A percentile compares a stretch with the other conserved stretches of the same genome.
phyloP scores from a whole-genome alignment of 2,329 filamentous ascomycete species.

The Pseudocercospora fuligena region DNA sequence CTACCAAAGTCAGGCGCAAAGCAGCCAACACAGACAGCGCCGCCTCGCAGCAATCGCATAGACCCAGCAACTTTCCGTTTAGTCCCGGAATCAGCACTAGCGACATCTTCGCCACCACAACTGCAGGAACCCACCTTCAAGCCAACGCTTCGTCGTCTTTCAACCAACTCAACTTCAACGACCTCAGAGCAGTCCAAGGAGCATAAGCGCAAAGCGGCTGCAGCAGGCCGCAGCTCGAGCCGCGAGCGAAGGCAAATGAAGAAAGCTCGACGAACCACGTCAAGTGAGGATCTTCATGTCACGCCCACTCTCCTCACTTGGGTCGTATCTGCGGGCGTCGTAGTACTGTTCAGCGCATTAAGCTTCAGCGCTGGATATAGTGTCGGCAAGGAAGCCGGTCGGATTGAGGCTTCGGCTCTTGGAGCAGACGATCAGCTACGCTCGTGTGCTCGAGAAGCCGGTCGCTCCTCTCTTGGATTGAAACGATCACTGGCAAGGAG shows the following conservation, averaged over 20 bases:
- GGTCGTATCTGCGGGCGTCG: conserved; percentile 68
- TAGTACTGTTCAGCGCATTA: conserved; percentile 66
- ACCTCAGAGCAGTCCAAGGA: conserved; percentile 37
- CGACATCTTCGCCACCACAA: conserved; percentile 34
- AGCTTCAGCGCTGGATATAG: conserved; percentile 69
- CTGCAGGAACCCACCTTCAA: conserved; percentile 41
- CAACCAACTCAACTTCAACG: conserved; percentile 36
- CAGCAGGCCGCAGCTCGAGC: conserved; percentile 44
- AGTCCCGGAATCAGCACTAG: conserved; percentile 62
- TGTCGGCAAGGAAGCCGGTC: conserved; percentile 58
- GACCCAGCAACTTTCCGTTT: conserved; percentile 62
- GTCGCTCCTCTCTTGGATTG: conserved; percentile 39
- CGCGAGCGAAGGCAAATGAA: conserved; percentile 52
- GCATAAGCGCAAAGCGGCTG: conserved; percentile 53
- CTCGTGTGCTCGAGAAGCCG: conserved; percentile 41
- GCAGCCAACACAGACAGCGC: conserved; percentile 32
- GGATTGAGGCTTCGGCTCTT: conserved; percentile 29
- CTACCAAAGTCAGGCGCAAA: conserved; percentile 67
- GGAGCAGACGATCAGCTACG: conserved; percentile 30
- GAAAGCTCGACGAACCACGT: conserved; percentile 45
- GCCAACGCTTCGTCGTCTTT: conserved; percentile 42
- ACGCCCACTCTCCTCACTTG: conserved; percentile 68
- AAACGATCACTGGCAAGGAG: conserved; percentile 39
- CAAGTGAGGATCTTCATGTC: conserved; percentile 45
- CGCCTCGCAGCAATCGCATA: conserved; percentile 41